Conservation (phyloP, 805 yeast species). For the Schwanniomyces vanrijiae region DNA sequence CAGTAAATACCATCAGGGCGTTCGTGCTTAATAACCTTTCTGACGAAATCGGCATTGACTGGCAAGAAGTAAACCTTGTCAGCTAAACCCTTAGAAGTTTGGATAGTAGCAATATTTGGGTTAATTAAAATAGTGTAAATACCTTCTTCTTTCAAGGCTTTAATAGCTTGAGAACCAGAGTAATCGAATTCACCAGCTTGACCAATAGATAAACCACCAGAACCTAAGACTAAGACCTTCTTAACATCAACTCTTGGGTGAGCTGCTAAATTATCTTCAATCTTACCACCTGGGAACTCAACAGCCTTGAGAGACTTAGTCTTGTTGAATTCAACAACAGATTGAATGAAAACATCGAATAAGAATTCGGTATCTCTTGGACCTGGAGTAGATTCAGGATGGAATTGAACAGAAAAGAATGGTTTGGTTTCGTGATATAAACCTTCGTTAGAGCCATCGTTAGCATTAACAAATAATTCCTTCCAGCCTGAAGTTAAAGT, state of each 20-base stretch:
- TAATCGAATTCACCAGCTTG: slow-evolving; percentile 99
- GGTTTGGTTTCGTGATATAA: slow-evolving; percentile 87
- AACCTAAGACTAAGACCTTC: slow-evolving; percentile 92
- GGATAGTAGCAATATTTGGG: slow-evolving; percentile 98
- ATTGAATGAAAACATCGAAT: slow-evolving; percentile 86
- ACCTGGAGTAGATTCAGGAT: slow-evolving; percentile 99
- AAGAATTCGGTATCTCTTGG: slow-evolving; percentile 98
- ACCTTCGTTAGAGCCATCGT: slow-evolving; percentile 98
- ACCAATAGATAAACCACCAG: slow-evolving; percentile 98
- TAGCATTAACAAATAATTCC: slow-evolving; percentile 91
- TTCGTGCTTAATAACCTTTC: slow-evolving; percentile 92
- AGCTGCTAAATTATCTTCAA: slow-evolving; percentile 69
- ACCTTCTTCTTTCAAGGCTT: slow-evolving; percentile 97
- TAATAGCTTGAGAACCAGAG: slow-evolving; percentile 98
- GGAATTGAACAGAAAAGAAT: slow-evolving; percentile 96
- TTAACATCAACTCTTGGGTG: slow-evolving; percentile 81
- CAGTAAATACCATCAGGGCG: slow-evolving; percentile 96
- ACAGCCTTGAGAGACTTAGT: slow-evolving; percentile 67
- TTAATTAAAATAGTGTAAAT: slow-evolving; percentile 93
- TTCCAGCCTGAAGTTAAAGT: slow-evolving; percentile 83
- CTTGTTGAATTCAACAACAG: slow-evolving; percentile 67
- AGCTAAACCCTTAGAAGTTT: slow-evolving; percentile 96
- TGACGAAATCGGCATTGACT: slow-evolving; percentile 94
- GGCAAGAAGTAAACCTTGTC: slow-evolving; percentile 97
- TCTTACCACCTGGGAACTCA: slow-evolving; percentile 85